Base-by-base conservation (phyloP, 352 stramenopile species). In the Globisporangium viniferum region DNA sequence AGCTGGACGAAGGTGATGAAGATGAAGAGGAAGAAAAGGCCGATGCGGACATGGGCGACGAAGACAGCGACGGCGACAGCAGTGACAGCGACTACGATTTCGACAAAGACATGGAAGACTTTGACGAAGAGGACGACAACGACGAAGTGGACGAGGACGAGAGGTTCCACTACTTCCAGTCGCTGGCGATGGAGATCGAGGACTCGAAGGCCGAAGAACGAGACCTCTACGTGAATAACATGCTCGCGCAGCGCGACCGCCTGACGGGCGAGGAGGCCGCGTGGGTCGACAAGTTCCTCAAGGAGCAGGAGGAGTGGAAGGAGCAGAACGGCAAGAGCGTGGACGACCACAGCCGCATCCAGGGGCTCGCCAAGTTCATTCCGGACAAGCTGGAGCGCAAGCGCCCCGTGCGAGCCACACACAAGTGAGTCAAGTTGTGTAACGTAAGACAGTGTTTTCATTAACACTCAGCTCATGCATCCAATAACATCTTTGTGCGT, bases 221-320 rank as follows among this genome's bases (percentile, higher is more conserved):
- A 24, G 73, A 78, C 59, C 59, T 73, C 12, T 79, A 79, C 63
- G 36, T 79, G 22, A 67, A 41, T 44, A 72, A 62, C 18, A 79
- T 79, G 73, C 64, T 77, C 33, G 70, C 54, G n/a, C 44, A 60
- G 44, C 70, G 70, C 22, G 57, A 71, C 6, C 54, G 46, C 41
- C 46, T 74, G 29, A 62, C 68, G 12, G 65, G 49, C 24, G 73
- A 74, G 24, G 73, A 79, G 22, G 67, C 73, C 39, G 63, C 46
- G 61, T 79, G 70, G 70, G 73, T 79, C 60, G 70, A 76, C 36
- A 54, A 55, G 20, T 79, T 74, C 56, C 67, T 79, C 49, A 41
- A 60, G 61, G 59, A 67, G 59, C 73, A 79, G 57, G 66, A 64
- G 18, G 49, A 72, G 61, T 79, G 73, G 73, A 79, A 77, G 53